phyloP scores from a whole-genome alignment of 2,329 filamentous ascomycete species.

The Trichoderma citrinoviride region DNA sequence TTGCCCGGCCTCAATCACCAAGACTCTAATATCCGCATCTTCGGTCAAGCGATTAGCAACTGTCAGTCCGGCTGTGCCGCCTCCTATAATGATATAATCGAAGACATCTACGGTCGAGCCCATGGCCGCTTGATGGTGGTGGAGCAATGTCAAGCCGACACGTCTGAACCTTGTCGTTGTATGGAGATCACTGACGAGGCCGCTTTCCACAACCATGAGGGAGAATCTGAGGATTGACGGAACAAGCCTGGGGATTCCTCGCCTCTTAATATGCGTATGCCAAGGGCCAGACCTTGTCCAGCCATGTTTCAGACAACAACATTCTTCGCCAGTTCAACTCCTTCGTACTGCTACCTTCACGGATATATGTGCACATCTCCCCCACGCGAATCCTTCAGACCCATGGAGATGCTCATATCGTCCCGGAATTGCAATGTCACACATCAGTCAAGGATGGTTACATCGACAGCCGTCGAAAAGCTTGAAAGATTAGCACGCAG shows the following conservation, averaged over 20 bases:
- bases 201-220: not conserved
- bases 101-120: conserved; percentile 8
- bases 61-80: conserved; percentile 32
- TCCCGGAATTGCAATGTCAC: too few species aligned
- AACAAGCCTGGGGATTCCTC: not conserved
- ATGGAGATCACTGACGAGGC: not conserved
- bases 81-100: conserved; percentile 31
- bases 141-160: not conserved
- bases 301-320: too few species aligned
- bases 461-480: too few species aligned
- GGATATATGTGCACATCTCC: too few species aligned
- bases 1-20: conserved; percentile 30
- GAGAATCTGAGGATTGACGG: not conserved
- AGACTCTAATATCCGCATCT: conserved; percentile 25
- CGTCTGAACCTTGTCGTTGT: not conserved
- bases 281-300: not conserved
- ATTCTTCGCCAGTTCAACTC: too few species aligned
- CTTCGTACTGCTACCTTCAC: too few species aligned
- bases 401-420: too few species aligned
- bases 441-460: too few species aligned
- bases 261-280: not conserved
- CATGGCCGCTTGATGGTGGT: not conserved
- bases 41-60: conserved; percentile 31
- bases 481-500: too few species aligned
- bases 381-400: too few species aligned